Conservation (phyloP, 2,329 filamentous ascomycete species). For the Colletotrichum aenigma region DNA sequence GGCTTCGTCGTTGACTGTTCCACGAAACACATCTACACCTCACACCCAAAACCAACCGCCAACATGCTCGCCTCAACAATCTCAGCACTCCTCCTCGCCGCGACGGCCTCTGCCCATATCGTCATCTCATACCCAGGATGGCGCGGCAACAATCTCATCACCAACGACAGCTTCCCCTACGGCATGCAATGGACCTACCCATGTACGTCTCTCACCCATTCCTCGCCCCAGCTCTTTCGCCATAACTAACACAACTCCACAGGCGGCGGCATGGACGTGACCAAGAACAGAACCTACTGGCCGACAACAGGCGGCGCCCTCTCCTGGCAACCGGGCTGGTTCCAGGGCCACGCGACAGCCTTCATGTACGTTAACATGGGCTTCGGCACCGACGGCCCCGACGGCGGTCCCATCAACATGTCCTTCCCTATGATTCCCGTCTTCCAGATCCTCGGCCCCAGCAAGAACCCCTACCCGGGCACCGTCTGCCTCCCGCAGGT, state of each 20-base stretch:
- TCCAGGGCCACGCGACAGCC: constrained; percentile 82
- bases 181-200: constrained; percentile 97
- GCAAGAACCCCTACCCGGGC: constrained; percentile 84
- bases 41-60: constrained; percentile 18
- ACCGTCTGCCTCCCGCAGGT: constrained; percentile 90
- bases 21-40: neutral
- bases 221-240: neutral
- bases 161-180: constrained; percentile 79
- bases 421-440: constrained; percentile 80
- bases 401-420: constrained; percentile 79
- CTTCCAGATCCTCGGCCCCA: constrained; percentile 83
- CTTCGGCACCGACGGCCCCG: constrained; percentile 71
- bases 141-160: constrained; percentile 84
- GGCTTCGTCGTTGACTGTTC: neutral
- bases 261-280: constrained; percentile 85
- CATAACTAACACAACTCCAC: constrained; percentile 13
- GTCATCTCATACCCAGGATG: constrained; percentile 86
- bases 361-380: constrained; percentile 92
- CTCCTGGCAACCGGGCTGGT: constrained; percentile 93
- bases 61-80: constrained; percentile 53
- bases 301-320: constrained; percentile 86
- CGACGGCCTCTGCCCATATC: constrained; percentile 70
- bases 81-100: constrained; percentile 47
- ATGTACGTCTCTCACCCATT: constrained; percentile 64
- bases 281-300: constrained; percentile 90